These are phyloP conservation scores for Monilinia polystroma DNA, from an alignment of 2,329 filamentous ascomycete genomes.

Conservation along the genomic window DNA sequence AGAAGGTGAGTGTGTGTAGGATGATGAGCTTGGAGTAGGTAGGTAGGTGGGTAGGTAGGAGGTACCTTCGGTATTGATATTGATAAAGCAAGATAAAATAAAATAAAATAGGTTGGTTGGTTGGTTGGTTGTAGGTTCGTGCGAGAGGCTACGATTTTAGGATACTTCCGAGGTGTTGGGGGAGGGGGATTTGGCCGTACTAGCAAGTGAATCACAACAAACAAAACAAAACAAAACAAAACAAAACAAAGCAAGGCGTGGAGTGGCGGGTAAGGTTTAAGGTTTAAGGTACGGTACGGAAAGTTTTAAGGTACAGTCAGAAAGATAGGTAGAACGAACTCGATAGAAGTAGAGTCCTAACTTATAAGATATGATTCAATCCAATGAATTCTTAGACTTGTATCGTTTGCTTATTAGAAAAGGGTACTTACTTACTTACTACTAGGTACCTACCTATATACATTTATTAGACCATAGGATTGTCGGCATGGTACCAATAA, in stretches of 20 bases:
- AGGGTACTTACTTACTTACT: no score
- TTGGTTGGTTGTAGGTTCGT: background rate
- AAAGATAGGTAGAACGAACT: no score
- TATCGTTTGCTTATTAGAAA: background rate
- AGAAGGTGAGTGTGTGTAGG: background rate
- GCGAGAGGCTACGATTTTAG: background rate
- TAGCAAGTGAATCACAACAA: constrained; percentile 5
- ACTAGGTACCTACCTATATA: no score
- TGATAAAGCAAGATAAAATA: no score
- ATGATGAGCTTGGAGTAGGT: background rate
- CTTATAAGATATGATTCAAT: background rate
- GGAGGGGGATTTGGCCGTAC: background rate
- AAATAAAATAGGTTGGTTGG: background rate
- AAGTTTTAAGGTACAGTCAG: background rate
- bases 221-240: background rate
- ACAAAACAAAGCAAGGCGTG: background rate
- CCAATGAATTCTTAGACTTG: background rate
- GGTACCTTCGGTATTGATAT: no score
- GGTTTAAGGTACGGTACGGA: background rate
- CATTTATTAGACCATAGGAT: no score
- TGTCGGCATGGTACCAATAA: no score
- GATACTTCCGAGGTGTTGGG: constrained; percentile 8
- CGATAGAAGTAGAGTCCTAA: no score
- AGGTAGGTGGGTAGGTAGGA: no score
- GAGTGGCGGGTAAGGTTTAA: no score